These are phyloP conservation scores for Lasiodiplodia sp. DNA, from an alignment of 2,329 filamentous ascomycete species.

Conservation along the genomic window DNA sequence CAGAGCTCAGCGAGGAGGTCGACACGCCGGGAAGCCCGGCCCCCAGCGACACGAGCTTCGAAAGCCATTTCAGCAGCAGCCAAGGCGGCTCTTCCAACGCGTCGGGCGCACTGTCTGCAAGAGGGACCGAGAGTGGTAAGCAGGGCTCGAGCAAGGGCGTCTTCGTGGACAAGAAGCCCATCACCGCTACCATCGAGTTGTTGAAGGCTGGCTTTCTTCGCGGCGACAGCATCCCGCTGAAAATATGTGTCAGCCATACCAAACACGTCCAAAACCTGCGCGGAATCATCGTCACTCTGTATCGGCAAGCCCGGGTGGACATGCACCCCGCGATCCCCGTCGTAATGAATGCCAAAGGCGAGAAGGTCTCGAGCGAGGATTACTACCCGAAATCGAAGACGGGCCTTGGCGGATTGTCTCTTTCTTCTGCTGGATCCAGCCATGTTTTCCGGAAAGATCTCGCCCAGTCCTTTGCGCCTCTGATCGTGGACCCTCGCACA, in stretches of 20 bases:
- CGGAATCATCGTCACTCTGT: constrained; percentile 91
- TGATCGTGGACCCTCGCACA: constrained; percentile 84
- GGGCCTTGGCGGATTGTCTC: constrained; percentile 82
- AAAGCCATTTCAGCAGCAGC: constrained; percentile 67
- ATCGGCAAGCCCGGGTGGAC: constrained; percentile 89
- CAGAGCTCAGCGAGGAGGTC: constrained; percentile 43
- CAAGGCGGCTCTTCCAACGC: constrained; percentile 37
- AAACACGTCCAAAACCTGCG: constrained; percentile 90
- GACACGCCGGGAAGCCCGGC: constrained; percentile 52
- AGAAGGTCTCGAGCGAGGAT: constrained; percentile 77
- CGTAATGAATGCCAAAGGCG: constrained; percentile 68
- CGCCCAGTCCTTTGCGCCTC: constrained; percentile 83
- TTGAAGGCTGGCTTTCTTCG: constrained; percentile 83
- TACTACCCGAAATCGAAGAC: constrained; percentile 88
- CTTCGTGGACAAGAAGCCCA: constrained; percentile 73
- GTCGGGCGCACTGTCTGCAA: constrained; percentile 20
- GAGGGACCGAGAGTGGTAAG: constrained; percentile 52
- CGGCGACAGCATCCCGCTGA: constrained; percentile 82
- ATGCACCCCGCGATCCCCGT: constrained; percentile 71
- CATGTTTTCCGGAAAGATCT: constrained; percentile 97
- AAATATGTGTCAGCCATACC: constrained; percentile 83
- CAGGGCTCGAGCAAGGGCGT: constrained; percentile 59
- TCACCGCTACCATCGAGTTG: constrained; percentile 85
- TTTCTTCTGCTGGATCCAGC: constrained; percentile 84
- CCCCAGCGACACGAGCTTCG: constrained; percentile 57